A percentile compares a stretch with the other conserved stretches of the same genome.
phyloP scores from a whole-genome alignment of 352 stramenopile genomes.

The Pythium graminicola region DNA sequence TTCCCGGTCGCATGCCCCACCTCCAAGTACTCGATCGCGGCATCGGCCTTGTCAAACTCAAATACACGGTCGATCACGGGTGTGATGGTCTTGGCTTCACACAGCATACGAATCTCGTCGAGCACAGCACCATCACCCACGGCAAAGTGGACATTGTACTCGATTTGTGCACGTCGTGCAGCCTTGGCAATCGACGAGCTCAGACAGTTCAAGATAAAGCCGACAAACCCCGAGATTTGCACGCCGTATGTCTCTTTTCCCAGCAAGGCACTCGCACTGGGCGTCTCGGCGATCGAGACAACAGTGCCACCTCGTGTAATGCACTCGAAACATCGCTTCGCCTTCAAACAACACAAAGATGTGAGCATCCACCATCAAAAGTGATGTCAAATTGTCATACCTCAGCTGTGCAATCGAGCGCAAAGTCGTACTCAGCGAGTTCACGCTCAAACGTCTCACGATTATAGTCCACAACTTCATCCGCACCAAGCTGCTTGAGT shows the following conservation, averaged over 20 bases:
- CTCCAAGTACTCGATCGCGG: conserved; percentile 61
- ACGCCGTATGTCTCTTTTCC: conserved; percentile 29
- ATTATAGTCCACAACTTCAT: conserved; percentile 67
- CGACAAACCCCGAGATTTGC: conserved; percentile 39
- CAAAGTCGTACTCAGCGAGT: conserved; percentile 67
- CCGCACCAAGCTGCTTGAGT: conserved; percentile 56
- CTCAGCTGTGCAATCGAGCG: conserved; percentile 69
- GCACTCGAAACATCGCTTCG: conserved; percentile 57
- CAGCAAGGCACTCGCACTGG: conserved; percentile 32
- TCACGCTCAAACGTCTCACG: conserved; percentile 60
- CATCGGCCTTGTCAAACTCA: conserved; percentile 55
- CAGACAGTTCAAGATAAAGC: conserved; percentile 47
- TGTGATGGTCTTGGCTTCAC: conserved; percentile 34
- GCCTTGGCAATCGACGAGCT: conserved; percentile 50
- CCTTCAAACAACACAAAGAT: conserved; percentile 15
- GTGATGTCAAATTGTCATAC: conserved; percentile 20
- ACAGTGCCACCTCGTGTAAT: conserved; percentile 46
- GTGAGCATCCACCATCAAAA: neutral
- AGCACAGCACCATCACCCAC: conserved; percentile 35
- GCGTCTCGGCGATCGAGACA: conserved; percentile 55
- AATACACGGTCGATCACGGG: conserved; percentile 68
- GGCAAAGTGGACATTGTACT: conserved; percentile 55
- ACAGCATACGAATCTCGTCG: conserved; percentile 44
- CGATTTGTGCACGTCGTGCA: conserved; percentile 39
- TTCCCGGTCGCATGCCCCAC: conserved; percentile 52